Base-by-base conservation (phyloP, 495 filamentous ascomycete genomes). In the Aspergillus hancockii region DNA sequence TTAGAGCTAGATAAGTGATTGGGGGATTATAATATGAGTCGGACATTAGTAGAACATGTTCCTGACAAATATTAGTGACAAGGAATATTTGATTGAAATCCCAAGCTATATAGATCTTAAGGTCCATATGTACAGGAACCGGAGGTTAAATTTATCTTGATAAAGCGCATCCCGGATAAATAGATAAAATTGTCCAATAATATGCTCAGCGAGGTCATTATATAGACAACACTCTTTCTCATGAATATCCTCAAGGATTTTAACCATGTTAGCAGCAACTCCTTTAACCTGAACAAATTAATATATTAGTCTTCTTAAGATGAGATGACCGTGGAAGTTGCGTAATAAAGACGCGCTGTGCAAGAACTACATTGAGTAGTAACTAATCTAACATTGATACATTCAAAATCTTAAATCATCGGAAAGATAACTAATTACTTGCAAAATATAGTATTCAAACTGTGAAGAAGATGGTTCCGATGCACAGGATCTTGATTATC, bases 71-170 rank as follows among this genome's bases (percentile, higher is more conserved):
- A 1, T 18, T 54, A 22, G 40, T 16, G 31, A 54, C 2, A 4
- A 12, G 1, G 3, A 54, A 65, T 67, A 62, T 16, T 47, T 70
- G 0, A 38, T 70, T 18, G 67, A 70, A 41, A 58, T 70, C 21
- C 60, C 63, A 0, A 61, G 60, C 25, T 65, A 62, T 14, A 41
- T 66, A 8, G 65, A 63, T 4, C 32, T n/a, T 31, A 18, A 49
- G 63, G 10, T 6, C 63, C 0, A 25, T 68, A 71, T 32, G 55
- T 50, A 0, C 4, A 60, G 2, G 68, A 71, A 23, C 68, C 68
- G 0, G 49, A 68, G 13, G 66, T 71, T 7, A 71, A 71, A 19
- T 71, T 71, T 47, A 68, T 71, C 23, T 54, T 71, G 16, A 68
- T 66, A 0, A 66, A 71, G 23, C 60, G 68, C 28, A 8, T 28